These are phyloP conservation scores for Lachancea kluyveri DNA, from an alignment of 805 yeast genomes.

Conservation along the genomic window DNA sequence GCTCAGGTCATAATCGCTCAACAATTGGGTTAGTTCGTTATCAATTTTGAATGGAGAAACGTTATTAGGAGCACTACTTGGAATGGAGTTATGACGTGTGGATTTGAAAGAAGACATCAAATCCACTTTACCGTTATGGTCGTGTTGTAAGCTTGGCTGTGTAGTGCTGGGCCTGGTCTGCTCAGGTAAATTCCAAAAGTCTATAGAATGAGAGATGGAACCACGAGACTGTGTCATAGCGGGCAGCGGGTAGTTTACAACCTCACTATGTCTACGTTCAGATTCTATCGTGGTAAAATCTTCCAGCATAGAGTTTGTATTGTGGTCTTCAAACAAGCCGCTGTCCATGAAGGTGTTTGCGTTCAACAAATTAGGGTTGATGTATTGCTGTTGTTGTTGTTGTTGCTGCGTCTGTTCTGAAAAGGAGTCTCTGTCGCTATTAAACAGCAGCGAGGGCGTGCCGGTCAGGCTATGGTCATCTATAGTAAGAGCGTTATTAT, in stretches of 20 bases:
- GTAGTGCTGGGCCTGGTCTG: not conserved
- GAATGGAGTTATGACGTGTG: not conserved
- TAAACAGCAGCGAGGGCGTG: too few relatives aligned
- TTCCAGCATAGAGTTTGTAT: constrained; percentile 11
- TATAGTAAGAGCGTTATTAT: too few relatives aligned
- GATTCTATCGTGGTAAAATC: constrained; percentile 12
- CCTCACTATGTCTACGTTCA: constrained; percentile 21
- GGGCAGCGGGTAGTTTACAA: constrained; percentile 13
- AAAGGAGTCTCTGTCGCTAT: too few relatives aligned
- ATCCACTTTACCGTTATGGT: too few relatives aligned
- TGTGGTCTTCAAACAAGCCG: constrained; percentile 5
- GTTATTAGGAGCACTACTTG: not conserved
- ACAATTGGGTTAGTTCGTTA: constrained; percentile 19
- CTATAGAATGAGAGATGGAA: constrained; percentile 26
- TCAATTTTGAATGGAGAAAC: constrained; percentile 13
- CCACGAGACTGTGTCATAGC: constrained; percentile 14
- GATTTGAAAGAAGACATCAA: too few relatives aligned
- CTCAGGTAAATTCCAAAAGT: constrained; percentile 23
- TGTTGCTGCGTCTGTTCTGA: too few relatives aligned
- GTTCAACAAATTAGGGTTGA: constrained; percentile 17
- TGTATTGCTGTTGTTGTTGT: constrained; percentile 10
- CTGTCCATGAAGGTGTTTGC: constrained; percentile 14
- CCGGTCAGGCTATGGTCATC: too few relatives aligned
- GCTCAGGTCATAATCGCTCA: constrained; percentile 22
- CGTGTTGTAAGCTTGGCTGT: not conserved